Evolutionary conservation across 495 filamentous ascomycete genomes (phyloP), one percentile per base, ranked within the genome.

Genomic region (Penicillium pancosmium): DNA sequence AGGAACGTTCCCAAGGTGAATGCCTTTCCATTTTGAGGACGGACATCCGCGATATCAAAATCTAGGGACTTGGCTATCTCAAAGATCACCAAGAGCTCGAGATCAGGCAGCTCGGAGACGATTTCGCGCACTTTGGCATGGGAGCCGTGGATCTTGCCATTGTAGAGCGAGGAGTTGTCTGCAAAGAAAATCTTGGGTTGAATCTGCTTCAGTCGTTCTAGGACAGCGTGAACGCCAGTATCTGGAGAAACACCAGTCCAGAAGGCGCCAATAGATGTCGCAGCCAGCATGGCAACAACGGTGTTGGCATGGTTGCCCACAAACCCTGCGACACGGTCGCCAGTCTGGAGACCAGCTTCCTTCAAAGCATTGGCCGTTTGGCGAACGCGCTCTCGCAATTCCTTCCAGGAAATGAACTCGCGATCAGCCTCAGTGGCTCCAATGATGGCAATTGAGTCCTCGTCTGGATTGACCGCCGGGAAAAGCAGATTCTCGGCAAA

Each of bases 401-500:
- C 81, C 52, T 80, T 83, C 92, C 92, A 96, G n/a, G 90, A 86
- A 55, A 92, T 78, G 47, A 79, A 78, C 65, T 88, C 83, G 33
- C 91, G 78, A 23, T 77, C 77, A 7, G 80, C 82, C 73, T 95
- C 91, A 11, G 90, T 93, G 6, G 81, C 90, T 38, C 85, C 87
- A 63, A 94, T 86, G 23, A 93, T 76, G 21, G 91, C 91, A 18
- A 80, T 65, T 3, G 73, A 70, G 54, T 85, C 75, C 50, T 86
- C 83, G 58, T 84, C 74, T 23, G 85, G 84, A 18, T 80, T 69
- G 44, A 78, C 79, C 13, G 78, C 73, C 5, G 93, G 92, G 68
- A 85, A 96, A 7, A 97, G 82, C 33, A 97, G 80, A 72, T 97
- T 97, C 76, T 96, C 90, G 21, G 92, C 91, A 70, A 96, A 96